Conservation (phyloP, 148 eudicot genomes). For the Dianthus caryophyllus region DNA sequence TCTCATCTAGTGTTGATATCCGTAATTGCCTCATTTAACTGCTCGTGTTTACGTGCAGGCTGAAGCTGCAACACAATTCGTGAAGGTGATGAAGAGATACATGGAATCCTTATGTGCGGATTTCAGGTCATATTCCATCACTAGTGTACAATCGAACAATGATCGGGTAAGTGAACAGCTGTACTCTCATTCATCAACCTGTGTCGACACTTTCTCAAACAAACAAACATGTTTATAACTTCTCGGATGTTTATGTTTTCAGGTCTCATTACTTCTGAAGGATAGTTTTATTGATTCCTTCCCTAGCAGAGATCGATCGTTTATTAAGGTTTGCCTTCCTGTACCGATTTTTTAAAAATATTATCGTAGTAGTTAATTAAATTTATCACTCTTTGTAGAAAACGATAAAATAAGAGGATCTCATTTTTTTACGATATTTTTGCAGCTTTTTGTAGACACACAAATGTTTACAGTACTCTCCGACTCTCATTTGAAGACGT, state of each 20-base stretch:
- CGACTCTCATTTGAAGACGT: constrained; percentile 61
- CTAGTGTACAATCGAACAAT: constrained; percentile 79
- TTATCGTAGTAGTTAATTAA: not conserved
- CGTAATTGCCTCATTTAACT: not conserved
- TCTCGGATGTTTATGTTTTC: constrained; percentile 18
- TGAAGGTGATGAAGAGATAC: constrained; percentile 56
- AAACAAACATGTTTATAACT: not conserved
- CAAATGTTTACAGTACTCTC: constrained; percentile 81
- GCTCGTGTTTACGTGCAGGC: constrained; percentile 45
- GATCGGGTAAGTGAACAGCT: constrained; percentile 63
- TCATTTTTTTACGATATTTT: constrained; percentile 4
- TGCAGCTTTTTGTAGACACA: constrained; percentile 90
- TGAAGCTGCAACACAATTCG: constrained; percentile 68
- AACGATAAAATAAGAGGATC: not conserved
- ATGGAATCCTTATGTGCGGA: constrained; percentile 81
- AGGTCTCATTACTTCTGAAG: constrained; percentile 91
- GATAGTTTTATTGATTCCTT: constrained; percentile 95
- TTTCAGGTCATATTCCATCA: constrained; percentile 76
- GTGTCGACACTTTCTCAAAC: not conserved
- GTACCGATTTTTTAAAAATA: not conserved
- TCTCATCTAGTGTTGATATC: not conserved
- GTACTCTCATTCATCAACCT: not conserved
- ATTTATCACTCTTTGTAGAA: not conserved
- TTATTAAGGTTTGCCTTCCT: constrained; percentile 56
- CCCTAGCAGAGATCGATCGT: constrained; percentile 58